Conservation (phyloP, 495 filamentous ascomycete species). For the Trichoderma orchidacearum region DNA sequence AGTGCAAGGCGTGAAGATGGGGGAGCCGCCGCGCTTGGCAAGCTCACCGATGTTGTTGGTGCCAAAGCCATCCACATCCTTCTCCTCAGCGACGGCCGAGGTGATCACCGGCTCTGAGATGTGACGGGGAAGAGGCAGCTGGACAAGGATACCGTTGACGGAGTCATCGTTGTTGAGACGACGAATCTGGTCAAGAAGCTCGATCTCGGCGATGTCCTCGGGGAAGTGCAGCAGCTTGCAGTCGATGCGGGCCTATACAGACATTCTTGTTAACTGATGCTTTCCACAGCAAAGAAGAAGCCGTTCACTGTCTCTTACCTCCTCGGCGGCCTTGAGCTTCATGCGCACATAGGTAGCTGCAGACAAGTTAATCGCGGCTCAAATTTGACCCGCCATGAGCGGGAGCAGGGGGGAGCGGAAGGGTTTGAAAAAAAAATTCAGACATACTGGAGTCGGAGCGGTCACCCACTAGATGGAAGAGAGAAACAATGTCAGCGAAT, state of each 20-base stretch:
- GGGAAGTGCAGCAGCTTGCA: slow-evolving; percentile 76
- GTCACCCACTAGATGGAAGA: slow-evolving; percentile 50
- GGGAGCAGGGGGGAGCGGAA: not conserved
- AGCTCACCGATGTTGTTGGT: slow-evolving; percentile 87
- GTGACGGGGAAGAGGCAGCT: slow-evolving; percentile 77
- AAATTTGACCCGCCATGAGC: not conserved
- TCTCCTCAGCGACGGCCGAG: slow-evolving; percentile 77
- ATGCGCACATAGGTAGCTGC: slow-evolving; percentile 96
- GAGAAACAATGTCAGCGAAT: slow-evolving; percentile 8
- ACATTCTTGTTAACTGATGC: slow-evolving; percentile 1
- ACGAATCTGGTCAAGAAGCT: slow-evolving; percentile 70
- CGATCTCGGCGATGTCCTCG: slow-evolving; percentile 67
- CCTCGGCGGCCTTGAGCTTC: slow-evolving; percentile 94
- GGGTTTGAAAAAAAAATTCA: too few species aligned
- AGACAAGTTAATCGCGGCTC: not conserved
- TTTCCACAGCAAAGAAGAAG: slow-evolving; percentile 1
- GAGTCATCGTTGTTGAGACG: slow-evolving; percentile 74
- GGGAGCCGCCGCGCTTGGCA: slow-evolving; percentile 81
- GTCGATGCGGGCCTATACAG: slow-evolving; percentile 63
- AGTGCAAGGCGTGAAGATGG: slow-evolving; percentile 85
- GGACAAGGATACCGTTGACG: slow-evolving; percentile 87
- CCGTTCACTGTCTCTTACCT: slow-evolving; percentile 39
- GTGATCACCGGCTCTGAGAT: slow-evolving; percentile 84
- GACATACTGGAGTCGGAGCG: slow-evolving; percentile 82
- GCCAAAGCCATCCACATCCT: slow-evolving; percentile 97